These are phyloP conservation scores for Zygosaccharomyces kombuchaensis DNA, from an alignment of 805 yeast genomes.

Conservation along the genomic window DNA sequence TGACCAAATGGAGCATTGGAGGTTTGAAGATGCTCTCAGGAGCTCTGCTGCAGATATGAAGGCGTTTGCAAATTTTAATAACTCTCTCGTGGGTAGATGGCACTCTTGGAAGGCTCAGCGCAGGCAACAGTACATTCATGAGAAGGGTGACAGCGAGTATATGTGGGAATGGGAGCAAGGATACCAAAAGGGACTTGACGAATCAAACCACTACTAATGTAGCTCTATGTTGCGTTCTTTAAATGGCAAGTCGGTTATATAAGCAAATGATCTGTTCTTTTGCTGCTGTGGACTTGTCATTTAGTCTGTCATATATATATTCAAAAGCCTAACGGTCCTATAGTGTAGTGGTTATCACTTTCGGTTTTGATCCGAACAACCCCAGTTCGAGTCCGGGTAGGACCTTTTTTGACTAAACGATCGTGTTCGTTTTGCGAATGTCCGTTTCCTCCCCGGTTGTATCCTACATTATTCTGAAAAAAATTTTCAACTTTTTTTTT, in stretches of 20 bases:
- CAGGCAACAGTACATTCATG: slow-evolving; percentile 51
- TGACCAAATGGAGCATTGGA: slow-evolving; percentile 71
- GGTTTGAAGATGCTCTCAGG: slow-evolving; percentile 73
- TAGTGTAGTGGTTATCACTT: slow-evolving; percentile 80
- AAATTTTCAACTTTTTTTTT: neutral
- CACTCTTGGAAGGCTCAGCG: slow-evolving; percentile 67
- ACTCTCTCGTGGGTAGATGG: slow-evolving; percentile 69
- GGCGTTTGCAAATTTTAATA: slow-evolving; percentile 64
- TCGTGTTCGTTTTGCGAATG: neutral
- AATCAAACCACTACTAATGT: slow-evolving; percentile 35
- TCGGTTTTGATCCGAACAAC: slow-evolving; percentile 78
- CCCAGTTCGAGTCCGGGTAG: slow-evolving; percentile 86
- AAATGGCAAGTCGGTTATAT: neutral
- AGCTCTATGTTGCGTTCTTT: slow-evolving; percentile 45
- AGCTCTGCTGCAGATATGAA: slow-evolving; percentile 71
- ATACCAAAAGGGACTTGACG: slow-evolving; percentile 54
- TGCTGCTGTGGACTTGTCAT: neutral
- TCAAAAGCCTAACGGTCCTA: slow-evolving; percentile 27
- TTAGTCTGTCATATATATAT: neutral
- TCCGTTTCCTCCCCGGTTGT: neutral
- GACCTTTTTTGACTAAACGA: slow-evolving; percentile 48
- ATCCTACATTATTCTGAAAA: neutral
- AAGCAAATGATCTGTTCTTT: neutral
- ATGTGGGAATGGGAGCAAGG: slow-evolving; percentile 93
- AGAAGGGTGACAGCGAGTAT: slow-evolving; percentile 52